Evolutionary conservation across 1,284 basidiomycete genomes (phyloP).

Genomic region (Apiotrichum sp.): DNA sequence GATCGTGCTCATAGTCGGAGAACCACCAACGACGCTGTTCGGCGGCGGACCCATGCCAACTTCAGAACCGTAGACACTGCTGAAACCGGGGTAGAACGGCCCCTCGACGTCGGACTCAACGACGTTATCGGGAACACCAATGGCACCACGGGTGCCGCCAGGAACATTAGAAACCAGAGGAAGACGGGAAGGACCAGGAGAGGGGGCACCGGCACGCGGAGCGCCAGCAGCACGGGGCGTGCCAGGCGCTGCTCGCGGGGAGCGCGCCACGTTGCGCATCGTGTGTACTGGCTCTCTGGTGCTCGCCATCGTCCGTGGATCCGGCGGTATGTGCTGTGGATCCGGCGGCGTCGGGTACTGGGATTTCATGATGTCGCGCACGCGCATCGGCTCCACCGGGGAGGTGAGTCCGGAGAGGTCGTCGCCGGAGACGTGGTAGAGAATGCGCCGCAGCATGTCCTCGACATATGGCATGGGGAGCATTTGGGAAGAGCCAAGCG

Average conservation of each 20-base stretch:
- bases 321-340: too few relatives aligned
- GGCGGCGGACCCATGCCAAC: slow-evolving; percentile 25
- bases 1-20: slow-evolving; percentile 1
- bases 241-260: neutral
- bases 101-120: slow-evolving; percentile 17
- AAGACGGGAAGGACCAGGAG: too few relatives aligned
- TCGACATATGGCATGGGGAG: slow-evolving; percentile 28
- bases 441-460: slow-evolving; percentile 33
- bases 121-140: neutral
- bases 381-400: neutral
- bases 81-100: slow-evolving; percentile 27
- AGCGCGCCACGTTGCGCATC: too few relatives aligned
- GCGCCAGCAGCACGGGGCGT: neutral
- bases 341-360: neutral
- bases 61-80: slow-evolving; percentile 21
- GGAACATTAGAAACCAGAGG: too few relatives aligned
- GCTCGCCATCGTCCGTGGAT: too few relatives aligned
- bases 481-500: slow-evolving; percentile 9
- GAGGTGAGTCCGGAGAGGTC: too few relatives aligned
- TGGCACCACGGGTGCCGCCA: too few relatives aligned
- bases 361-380: neutral
- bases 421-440: slow-evolving; percentile 11
- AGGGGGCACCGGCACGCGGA: too few relatives aligned
- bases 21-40: slow-evolving; percentile 18
- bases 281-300: too few relatives aligned